Percentiles rank a stretch among this genome's conserved stretches.
Evolutionary conservation across 2,329 filamentous ascomycete genomes (phyloP).

Genomic region (Botrytis squamosa): DNA sequence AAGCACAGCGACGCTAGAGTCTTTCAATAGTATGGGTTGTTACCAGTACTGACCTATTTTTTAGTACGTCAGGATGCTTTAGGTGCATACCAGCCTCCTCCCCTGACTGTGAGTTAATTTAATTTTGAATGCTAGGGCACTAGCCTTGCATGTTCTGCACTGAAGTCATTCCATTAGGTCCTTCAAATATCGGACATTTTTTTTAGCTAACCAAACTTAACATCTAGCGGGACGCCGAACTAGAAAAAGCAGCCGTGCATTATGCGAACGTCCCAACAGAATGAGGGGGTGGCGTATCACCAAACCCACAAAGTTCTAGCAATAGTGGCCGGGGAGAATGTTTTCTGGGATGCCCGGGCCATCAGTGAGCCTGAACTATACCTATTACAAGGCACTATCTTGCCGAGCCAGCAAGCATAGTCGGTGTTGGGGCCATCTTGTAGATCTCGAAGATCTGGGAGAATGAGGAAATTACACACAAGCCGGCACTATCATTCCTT

Average conservation of each 20-base stretch:
- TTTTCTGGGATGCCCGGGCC: neutral
- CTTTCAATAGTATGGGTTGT: neutral
- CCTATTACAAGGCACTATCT: neutral
- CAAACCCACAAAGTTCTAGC: no score
- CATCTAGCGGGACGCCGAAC: neutral
- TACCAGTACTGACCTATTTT: neutral
- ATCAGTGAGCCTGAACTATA: neutral
- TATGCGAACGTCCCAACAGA: neutral
- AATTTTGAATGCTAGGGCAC: neutral
- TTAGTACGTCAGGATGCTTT: neutral
- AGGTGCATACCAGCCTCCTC: no score
- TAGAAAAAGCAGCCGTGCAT: neutral
- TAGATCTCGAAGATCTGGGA: neutral
- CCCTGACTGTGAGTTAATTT: neutral
- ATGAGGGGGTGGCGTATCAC: neutral
- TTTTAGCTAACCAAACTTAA: neutral
- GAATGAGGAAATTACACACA: neutral
- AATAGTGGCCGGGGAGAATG: neutral
- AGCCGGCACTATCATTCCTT: neutral
- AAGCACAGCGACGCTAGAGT: neutral
- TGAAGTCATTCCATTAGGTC: no score
- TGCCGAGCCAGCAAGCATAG: neutral
- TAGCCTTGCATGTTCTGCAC: neutral
- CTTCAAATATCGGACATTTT: neutral
- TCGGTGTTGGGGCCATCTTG: neutral